phyloP scores from a whole-genome alignment of 306 rosid species.

The Begonia peltatifolia region DNA sequence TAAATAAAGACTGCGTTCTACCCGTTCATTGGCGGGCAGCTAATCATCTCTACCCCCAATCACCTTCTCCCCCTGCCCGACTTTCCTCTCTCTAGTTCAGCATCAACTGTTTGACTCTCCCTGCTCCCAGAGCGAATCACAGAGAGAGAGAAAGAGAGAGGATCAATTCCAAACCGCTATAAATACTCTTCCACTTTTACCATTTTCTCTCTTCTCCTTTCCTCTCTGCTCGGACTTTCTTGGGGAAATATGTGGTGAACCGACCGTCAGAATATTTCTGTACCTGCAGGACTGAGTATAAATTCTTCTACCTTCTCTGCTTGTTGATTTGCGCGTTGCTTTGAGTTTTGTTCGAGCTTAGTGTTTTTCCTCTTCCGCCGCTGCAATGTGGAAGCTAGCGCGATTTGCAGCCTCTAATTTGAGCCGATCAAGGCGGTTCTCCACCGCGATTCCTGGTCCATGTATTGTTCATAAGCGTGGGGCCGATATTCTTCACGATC shows the following conservation, averaged over 20 bases:
- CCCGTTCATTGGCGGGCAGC: slow-evolving; percentile 26
- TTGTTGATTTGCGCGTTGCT: background rate
- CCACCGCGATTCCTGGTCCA: slow-evolving; percentile 83
- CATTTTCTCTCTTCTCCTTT: background rate
- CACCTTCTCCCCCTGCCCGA: background rate
- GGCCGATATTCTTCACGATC: slow-evolving; percentile 97
- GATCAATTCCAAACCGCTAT: slow-evolving; percentile 10
- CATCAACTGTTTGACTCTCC: background rate
- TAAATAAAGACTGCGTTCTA: background rate
- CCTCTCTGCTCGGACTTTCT: background rate
- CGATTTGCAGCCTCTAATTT: slow-evolving; percentile 49
- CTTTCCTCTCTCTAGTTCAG: background rate
- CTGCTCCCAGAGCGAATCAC: background rate
- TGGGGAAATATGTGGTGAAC: slow-evolving; percentile 12
- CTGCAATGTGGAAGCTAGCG: slow-evolving; percentile 58
- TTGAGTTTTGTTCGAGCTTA: background rate
- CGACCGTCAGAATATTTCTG: background rate
- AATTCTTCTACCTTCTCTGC: background rate
- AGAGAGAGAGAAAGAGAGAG: background rate
- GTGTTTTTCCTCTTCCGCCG: slow-evolving; percentile 2
- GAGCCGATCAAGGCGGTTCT: slow-evolving; percentile 50
- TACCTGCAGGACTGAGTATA: background rate
- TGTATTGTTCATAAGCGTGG: slow-evolving; percentile 96
- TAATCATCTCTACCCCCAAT: background rate
- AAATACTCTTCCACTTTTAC: slow-evolving; percentile 6